Percentiles rank a stretch among this genome's conserved stretches.
Conservation (phyloP, 2,329 filamentous ascomycete genomes). For the Metarhizium robertsii region DNA sequence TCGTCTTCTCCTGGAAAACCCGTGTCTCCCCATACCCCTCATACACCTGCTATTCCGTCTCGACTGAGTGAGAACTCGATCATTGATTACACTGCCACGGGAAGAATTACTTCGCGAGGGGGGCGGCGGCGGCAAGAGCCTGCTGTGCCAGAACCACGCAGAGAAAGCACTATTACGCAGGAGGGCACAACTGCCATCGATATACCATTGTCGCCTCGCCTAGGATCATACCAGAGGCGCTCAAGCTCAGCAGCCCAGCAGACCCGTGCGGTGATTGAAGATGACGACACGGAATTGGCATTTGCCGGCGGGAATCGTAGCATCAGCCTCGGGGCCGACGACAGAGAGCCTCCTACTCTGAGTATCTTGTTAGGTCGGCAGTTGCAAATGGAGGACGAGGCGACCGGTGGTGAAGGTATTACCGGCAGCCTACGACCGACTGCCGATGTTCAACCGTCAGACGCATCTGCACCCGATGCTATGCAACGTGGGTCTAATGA, state of each 20-base stretch:
- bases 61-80: slow-evolving; percentile 88
- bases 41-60: slow-evolving; percentile 88
- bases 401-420: slow-evolving; percentile 12
- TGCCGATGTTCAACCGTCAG: slow-evolving; percentile 30
- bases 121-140: slow-evolving; percentile 15
- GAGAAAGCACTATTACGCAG: slow-evolving; percentile 31
- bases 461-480: slow-evolving; percentile 23
- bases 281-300: slow-evolving; percentile 52
- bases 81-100: slow-evolving; percentile 23
- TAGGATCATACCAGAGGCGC: slow-evolving; percentile 46
- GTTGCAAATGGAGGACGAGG: slow-evolving; percentile 24
- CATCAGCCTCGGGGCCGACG: slow-evolving; percentile 57
- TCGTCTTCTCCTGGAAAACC: slow-evolving; percentile 88
- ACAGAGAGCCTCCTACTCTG: slow-evolving; percentile 54
- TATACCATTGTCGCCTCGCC: slow-evolving; percentile 61
- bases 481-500: slow-evolving; percentile 34
- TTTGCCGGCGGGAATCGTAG: slow-evolving; percentile 51
- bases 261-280: slow-evolving; percentile 41
- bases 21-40: slow-evolving; percentile 80
- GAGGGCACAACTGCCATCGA: slow-evolving; percentile 59
- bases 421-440: slow-evolving; percentile 29
- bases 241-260: slow-evolving; percentile 62
- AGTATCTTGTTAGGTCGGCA: slow-evolving; percentile 49
- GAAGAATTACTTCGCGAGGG: slow-evolving; percentile 19
- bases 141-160: slow-evolving; percentile 20